Evolutionary conservation across 2,329 filamentous ascomycete genomes (phyloP), one percentile per base, ranked within the genome.

Genomic region (Hirsutella rhossiliensis): DNA sequence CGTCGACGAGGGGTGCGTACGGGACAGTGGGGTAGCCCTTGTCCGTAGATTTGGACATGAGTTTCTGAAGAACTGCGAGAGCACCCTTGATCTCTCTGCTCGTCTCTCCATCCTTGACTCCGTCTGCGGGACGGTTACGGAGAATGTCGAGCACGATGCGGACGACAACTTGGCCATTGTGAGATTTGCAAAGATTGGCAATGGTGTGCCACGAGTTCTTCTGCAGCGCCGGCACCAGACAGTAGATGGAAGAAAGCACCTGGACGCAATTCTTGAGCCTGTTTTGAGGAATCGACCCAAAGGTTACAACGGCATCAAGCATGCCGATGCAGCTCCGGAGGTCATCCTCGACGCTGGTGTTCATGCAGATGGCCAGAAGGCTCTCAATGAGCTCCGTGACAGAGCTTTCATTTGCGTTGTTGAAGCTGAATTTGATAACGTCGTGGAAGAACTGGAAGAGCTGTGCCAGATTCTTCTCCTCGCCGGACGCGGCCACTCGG

Each of bases 391-490:
- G 62, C 4, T 68, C 66, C 42, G 71, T 71, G 18, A 84, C 69
- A 39, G 81, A 75, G 29, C 70, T 62, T 49, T 84, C 80, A 49
- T 74, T 73, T 20, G 82, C 78, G 29, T 78, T 72, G 51, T 80
- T 82, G 58, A 80, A 83, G 57, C 82, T 86, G 67, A 85, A 88
- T 56, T 85, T 87, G 64, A 85, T 78, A 43, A 86, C 70, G 48
- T 84, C 78, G 45, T 74, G 72, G 43, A 83, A 69, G 50, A 80
- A 84, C 12, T 67, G 62, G 54, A 87, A 87, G 3, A 87, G 62
- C 40, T 75, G 72, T 3, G 72, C 65, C 43, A 88, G 66, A 53
- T 78, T 80, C 50, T 73, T 72, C 47, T 83, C 79, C 54, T 81
- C 78, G 27, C 65, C 69, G 3, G 65, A 63, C 5, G 57, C 58